A percentile compares a stretch with the other conserved stretches of the same genome.
These are phyloP conservation scores for Aureobasidium zeae DNA, from an alignment of 2,329 filamentous ascomycete species.

Conservation along the genomic window DNA sequence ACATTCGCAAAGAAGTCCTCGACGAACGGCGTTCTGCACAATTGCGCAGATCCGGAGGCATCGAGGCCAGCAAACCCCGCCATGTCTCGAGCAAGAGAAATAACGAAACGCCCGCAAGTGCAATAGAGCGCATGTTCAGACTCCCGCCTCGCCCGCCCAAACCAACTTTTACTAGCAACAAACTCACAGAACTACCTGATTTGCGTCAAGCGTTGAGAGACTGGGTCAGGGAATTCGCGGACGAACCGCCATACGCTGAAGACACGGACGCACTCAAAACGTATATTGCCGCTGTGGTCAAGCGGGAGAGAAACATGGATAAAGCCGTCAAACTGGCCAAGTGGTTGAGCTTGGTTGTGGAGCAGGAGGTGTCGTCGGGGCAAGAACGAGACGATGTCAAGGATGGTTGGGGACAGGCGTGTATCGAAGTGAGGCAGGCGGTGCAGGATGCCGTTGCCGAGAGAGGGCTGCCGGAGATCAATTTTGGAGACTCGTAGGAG, in stretches of 20 bases:
- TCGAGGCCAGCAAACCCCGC: constrained; percentile 23
- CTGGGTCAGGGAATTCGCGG: constrained; percentile 65
- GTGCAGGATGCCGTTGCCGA: constrained; percentile 36
- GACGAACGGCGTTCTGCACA: constrained; percentile 58
- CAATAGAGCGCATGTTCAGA: constrained; percentile 32
- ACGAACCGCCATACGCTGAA: constrained; percentile 66
- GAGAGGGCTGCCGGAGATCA: constrained; percentile 39
- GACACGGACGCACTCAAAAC: constrained; percentile 66
- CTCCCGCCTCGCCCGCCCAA: constrained; percentile 43
- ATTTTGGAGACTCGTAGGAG: no score
- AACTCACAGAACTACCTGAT: constrained; percentile 49
- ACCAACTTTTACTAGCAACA: constrained; percentile 54
- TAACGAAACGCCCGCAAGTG: constrained; percentile 19
- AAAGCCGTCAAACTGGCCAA: constrained; percentile 62
- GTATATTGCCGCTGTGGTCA: constrained; percentile 64
- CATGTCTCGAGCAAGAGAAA: neutral
- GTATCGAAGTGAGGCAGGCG: constrained; percentile 33
- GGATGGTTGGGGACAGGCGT: constrained; percentile 29
- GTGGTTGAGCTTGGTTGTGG: constrained; percentile 47
- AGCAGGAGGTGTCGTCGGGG: constrained; percentile 20
- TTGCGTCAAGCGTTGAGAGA: constrained; percentile 63
- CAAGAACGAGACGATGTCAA: constrained; percentile 16
- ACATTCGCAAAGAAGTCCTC: constrained; percentile 68
- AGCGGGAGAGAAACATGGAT: constrained; percentile 63
- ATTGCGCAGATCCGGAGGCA: constrained; percentile 43